These are phyloP conservation scores for Arthrocladium fulminans DNA, from an alignment of 2,329 filamentous ascomycete genomes.

Conservation along the genomic window DNA sequence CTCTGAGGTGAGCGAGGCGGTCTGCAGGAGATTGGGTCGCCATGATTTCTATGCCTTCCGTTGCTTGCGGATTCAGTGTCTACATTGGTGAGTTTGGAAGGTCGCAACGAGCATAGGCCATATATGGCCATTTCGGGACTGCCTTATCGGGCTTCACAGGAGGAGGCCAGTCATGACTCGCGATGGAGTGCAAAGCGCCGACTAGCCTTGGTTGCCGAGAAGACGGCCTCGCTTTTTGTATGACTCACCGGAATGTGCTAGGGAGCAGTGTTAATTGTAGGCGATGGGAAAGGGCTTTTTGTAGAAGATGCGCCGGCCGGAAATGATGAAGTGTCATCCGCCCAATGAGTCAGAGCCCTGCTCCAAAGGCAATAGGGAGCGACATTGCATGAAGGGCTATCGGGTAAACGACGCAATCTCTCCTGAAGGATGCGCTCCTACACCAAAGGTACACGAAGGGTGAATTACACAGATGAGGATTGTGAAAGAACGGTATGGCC, in stretches of 20 bases:
- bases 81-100: not conserved
- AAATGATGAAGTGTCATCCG: too few species aligned
- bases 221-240: not conserved
- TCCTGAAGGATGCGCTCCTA: too few species aligned
- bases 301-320: too few species aligned
- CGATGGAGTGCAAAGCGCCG: not conserved
- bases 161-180: not conserved
- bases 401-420: too few species aligned
- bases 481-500: too few species aligned
- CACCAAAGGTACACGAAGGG: not conserved
- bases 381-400: too few species aligned
- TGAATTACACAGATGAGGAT: not conserved
- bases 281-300: too few species aligned
- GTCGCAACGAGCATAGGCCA: not conserved
- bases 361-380: not conserved
- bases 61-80: not conserved
- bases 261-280: too few species aligned
- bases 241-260: not conserved
- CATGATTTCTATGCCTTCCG: too few species aligned
- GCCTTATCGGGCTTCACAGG: not conserved
- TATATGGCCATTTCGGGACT: not conserved
- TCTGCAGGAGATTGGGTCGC: not conserved
- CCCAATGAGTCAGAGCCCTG: not conserved
- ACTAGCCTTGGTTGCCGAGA: not conserved
- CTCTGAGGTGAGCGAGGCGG: slow-evolving; percentile 4